Evolutionary conservation across 495 filamentous ascomycete genomes (phyloP), one percentile per base, ranked within the genome.

Genomic region (Geoglossum glabrum): DNA sequence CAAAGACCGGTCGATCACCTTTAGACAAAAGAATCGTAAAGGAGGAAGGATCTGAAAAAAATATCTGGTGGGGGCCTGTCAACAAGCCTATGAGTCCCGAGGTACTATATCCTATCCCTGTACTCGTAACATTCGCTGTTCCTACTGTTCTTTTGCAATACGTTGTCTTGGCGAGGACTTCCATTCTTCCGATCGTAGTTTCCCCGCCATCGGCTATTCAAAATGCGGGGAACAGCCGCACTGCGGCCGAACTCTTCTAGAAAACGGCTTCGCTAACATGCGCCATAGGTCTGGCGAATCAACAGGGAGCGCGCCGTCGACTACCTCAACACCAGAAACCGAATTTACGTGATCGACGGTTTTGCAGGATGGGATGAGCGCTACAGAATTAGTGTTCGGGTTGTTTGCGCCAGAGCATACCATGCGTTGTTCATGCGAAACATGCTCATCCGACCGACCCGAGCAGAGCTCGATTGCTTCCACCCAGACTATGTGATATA

Each of bases 381-480:
- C 67, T 98, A 98, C 79, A 79, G 89, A 59, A 97, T 98, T 75
- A 85, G 82, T 65, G 92, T 98, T 66, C 93, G 92, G 63, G 90
- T 98, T 61, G 87, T 98, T 69, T 98, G 92, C 74, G 92, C 92
- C 61, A 86, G 92, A 69, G 92, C 92, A 72, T 98, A 98, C 79
- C 92, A 98, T 79, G 92, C 92, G 62, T 80, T 98, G 60, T 98
- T 98, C 86, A 98, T 98, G 92, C 87, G 93, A 65, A 98, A 98
- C 78, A 98, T 98, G 92, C 86, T 98, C 68, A 98, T 98, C 76
- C 84, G 92, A 67, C 92, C 92, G 58, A 74, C 79, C 47, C 77
- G 76, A 55, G 86, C 90, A 71, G 89, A 97, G 78, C 82, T 98
- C 45, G 81, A 93, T 72, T 79, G 86, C 74, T 98, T 98, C 80